These are phyloP conservation scores for Ogataea nonfermentans DNA, from an alignment of 805 yeast species.

Conservation along the genomic window DNA sequence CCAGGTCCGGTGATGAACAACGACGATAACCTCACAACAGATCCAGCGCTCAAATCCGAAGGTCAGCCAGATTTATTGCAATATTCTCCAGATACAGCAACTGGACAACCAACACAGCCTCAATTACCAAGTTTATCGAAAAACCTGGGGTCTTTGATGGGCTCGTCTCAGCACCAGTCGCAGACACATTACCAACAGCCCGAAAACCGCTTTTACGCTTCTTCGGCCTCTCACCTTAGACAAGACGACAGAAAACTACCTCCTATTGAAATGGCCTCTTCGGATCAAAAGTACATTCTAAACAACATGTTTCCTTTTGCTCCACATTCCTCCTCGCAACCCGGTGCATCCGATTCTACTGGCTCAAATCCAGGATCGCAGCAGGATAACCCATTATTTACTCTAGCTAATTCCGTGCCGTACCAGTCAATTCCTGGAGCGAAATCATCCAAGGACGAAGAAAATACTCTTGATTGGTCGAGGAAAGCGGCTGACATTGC, in stretches of 20 bases:
- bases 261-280: slow-evolving; percentile 11
- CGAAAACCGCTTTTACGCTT: slow-evolving; percentile 12
- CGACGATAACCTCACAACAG: slow-evolving; percentile 20
- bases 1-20: slow-evolving; percentile 12
- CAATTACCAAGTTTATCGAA: slow-evolving; percentile 18
- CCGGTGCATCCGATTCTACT: slow-evolving; percentile 3
- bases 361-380: slow-evolving; percentile 5
- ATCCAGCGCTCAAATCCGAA: slow-evolving; percentile 17
- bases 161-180: slow-evolving; percentile 4
- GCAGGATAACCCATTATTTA: slow-evolving; percentile 29
- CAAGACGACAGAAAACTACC: slow-evolving; percentile 18
- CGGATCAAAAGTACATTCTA: slow-evolving; percentile 9
- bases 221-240: slow-evolving; percentile 22
- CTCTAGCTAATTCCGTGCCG: slow-evolving; percentile 32
- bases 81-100: slow-evolving; percentile 7
- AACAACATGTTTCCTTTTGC: slow-evolving; percentile 18
- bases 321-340: slow-evolving; percentile 13
- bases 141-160: slow-evolving; percentile 15
- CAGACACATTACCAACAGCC: slow-evolving; percentile 4
- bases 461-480: slow-evolving; percentile 22
- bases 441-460: slow-evolving; percentile 9
- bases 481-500: slow-evolving; percentile 30
- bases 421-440: slow-evolving; percentile 12
- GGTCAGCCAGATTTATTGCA: slow-evolving; percentile 15
- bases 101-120: slow-evolving; percentile 24